Conservation (phyloP, 2,329 filamentous ascomycete genomes). For the Aspergillus novoparasiticus region DNA sequence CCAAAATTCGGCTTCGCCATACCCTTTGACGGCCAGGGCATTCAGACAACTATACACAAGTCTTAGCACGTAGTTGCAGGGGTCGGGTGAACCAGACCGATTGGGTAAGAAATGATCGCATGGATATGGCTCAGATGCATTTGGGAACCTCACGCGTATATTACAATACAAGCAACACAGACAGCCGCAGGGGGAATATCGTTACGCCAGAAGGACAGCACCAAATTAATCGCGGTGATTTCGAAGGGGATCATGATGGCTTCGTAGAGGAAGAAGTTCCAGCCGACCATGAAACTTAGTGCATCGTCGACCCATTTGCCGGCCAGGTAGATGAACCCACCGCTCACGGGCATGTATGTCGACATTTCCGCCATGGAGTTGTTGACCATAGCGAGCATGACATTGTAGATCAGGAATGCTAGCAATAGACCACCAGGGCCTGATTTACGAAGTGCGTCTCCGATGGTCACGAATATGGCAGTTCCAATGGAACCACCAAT, state of each 20-base stretch:
- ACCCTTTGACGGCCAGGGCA: slow-evolving; percentile 68
- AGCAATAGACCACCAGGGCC: slow-evolving; percentile 43
- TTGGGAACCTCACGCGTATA: slow-evolving; percentile 27
- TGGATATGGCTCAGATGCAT: background rate
- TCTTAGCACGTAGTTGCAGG: slow-evolving; percentile 2
- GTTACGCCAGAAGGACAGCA: slow-evolving; percentile 44
- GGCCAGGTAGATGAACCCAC: slow-evolving; percentile 45
- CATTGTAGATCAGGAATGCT: slow-evolving; percentile 35
- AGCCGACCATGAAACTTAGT: slow-evolving; percentile 48
- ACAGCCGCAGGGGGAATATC: slow-evolving; percentile 42
- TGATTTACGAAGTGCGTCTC: slow-evolving; percentile 38
- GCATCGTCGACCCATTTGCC: slow-evolving; percentile 51
- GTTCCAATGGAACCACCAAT: slow-evolving; percentile 46
- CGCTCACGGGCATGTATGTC: slow-evolving; percentile 45
- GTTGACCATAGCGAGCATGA: slow-evolving; percentile 39
- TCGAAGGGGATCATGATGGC: slow-evolving; percentile 45
- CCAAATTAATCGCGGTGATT: slow-evolving; percentile 45
- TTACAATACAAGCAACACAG: slow-evolving; percentile 27
- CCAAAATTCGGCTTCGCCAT: slow-evolving; percentile 63
- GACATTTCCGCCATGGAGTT: slow-evolving; percentile 51
- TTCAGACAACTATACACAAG: slow-evolving; percentile 57
- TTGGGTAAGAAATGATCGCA: background rate
- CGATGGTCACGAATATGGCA: slow-evolving; percentile 44
- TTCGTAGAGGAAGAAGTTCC: slow-evolving; percentile 53
- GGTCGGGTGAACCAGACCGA: background rate